These are phyloP conservation scores for Geosmithia putterillii DNA, from an alignment of 2,329 filamentous ascomycete species.

Conservation along the genomic window DNA sequence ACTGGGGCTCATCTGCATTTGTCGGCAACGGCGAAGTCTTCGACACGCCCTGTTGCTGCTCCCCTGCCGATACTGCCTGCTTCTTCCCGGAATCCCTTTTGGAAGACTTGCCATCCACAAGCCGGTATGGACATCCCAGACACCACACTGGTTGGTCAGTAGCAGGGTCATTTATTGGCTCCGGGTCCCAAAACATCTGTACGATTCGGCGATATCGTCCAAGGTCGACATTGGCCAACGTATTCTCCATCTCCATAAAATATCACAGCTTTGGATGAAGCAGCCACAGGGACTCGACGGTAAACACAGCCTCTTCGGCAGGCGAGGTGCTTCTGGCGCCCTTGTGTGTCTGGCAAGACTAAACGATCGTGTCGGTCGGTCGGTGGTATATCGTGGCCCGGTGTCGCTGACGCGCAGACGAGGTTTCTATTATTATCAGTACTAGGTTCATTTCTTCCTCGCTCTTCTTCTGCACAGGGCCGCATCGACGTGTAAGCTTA, in stretches of 20 bases:
- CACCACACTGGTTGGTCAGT: conserved; percentile 72
- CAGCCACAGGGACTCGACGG: not conserved
- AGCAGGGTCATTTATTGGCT: conserved; percentile 65
- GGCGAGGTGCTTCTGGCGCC: not conserved
- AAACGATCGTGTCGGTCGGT: too few species aligned
- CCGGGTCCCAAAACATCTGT: conserved; percentile 85
- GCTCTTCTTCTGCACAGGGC: not conserved
- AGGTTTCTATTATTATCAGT: too few species aligned
- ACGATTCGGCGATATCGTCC: conserved; percentile 70
- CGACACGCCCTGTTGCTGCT: not conserved
- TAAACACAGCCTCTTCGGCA: not conserved
- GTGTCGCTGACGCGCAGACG: too few species aligned
- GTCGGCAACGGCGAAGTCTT: not conserved
- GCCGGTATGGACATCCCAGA: conserved; percentile 44
- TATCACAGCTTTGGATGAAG: not conserved
- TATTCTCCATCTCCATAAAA: conserved; percentile 16
- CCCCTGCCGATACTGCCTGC: not conserved
- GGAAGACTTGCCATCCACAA: conserved; percentile 13
- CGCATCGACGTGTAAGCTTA: not conserved
- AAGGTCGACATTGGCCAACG: conserved; percentile 52
- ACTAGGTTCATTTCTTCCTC: not conserved
- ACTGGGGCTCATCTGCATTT: not conserved
- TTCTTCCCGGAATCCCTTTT: not conserved
- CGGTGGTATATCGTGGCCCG: too few species aligned
- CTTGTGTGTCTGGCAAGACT: not conserved